Conservation (phyloP, 1,284 basidiomycete genomes). For the Cutaneotrichosporon daszewskae region DNA sequence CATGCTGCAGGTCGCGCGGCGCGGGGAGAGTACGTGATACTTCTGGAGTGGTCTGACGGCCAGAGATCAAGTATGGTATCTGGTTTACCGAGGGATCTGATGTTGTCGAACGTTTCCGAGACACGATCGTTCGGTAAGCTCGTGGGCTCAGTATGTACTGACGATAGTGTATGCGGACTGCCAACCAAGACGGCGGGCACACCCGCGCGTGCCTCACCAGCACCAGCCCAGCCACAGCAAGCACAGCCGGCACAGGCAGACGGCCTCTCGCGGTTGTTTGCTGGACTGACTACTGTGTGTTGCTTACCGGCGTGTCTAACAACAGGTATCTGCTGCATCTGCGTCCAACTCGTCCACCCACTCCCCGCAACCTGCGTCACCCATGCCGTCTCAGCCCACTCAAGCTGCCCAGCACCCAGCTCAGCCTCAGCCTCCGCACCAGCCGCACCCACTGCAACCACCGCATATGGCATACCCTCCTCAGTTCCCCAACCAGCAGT, state of each 20-base stretch:
- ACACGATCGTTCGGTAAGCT: constrained; percentile 28
- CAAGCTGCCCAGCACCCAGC: not conserved
- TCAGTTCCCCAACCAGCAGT: too few relatives aligned
- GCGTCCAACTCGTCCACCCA: too few relatives aligned
- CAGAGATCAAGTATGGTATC: constrained; percentile 24
- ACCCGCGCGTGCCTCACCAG: constrained; percentile 1
- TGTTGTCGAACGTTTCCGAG: constrained; percentile 26
- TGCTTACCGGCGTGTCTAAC: not conserved
- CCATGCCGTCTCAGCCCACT: not conserved
- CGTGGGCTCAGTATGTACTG: not conserved
- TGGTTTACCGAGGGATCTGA: constrained; percentile 37
- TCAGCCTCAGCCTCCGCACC: constrained; percentile 1
- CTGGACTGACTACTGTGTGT: constrained; percentile 23
- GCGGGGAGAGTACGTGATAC: constrained; percentile 36
- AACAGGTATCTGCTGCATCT: too few relatives aligned
- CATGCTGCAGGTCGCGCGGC: constrained; percentile 37
- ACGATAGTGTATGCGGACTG: constrained; percentile 34
- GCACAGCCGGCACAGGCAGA: constrained; percentile 13
- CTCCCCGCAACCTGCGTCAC: too few relatives aligned
- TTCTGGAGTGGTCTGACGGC: not conserved
- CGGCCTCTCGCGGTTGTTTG: constrained; percentile 37
- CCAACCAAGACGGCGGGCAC: constrained; percentile 17
- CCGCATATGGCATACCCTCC: not conserved
- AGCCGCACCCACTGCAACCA: not conserved
- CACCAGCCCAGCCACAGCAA: not conserved